phyloP scores from a whole-genome alignment of 2,329 filamentous ascomycete species.

The Thelonectria rubi region DNA sequence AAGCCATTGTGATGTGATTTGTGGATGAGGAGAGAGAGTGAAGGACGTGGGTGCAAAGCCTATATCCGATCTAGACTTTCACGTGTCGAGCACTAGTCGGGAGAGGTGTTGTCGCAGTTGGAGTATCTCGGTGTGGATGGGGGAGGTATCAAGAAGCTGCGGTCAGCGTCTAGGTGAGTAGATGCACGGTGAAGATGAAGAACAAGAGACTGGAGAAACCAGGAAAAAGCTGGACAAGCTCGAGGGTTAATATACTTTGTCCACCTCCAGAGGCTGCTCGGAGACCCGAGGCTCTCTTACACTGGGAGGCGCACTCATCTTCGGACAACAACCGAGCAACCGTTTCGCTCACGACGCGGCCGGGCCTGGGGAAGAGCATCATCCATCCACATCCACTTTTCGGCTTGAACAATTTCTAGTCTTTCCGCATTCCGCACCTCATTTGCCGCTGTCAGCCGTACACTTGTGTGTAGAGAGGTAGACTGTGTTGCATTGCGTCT shows the following conservation, averaged over 20 bases:
- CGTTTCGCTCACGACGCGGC: conserved; percentile 27
- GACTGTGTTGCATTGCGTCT: conserved; percentile 3
- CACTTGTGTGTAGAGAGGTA: background rate
- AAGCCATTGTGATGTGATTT: conserved; percentile 62
- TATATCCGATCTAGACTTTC: conserved; percentile 41
- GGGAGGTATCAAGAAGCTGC: conserved; percentile 3
- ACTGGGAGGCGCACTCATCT: conserved; percentile 16
- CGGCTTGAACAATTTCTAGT: conserved; percentile 10
- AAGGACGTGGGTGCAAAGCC: conserved; percentile 20
- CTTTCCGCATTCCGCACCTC: conserved; percentile 5
- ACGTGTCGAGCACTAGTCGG: conserved; percentile 44
- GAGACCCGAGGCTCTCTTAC: conserved; percentile 13
- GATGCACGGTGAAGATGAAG: background rate
- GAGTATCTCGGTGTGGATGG: background rate
- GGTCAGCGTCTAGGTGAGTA: conserved; percentile 3
- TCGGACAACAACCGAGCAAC: conserved; percentile 38
- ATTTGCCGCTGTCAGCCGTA: conserved; percentile 6
- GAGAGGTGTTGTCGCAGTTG: background rate
- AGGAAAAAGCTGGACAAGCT: background rate
- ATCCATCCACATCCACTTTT: conserved; percentile 23
- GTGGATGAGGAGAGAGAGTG: conserved; percentile 14
- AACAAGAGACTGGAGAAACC: conserved; percentile 1
- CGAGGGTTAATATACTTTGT: conserved; percentile 15
- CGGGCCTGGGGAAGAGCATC: conserved; percentile 38
- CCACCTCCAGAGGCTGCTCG: conserved; percentile 2